Percentiles rank a stretch among this genome's conserved stretches.
Evolutionary conservation across 495 filamentous ascomycete genomes (phyloP).

Genomic region (Talaromyces borbonicus): DNA sequence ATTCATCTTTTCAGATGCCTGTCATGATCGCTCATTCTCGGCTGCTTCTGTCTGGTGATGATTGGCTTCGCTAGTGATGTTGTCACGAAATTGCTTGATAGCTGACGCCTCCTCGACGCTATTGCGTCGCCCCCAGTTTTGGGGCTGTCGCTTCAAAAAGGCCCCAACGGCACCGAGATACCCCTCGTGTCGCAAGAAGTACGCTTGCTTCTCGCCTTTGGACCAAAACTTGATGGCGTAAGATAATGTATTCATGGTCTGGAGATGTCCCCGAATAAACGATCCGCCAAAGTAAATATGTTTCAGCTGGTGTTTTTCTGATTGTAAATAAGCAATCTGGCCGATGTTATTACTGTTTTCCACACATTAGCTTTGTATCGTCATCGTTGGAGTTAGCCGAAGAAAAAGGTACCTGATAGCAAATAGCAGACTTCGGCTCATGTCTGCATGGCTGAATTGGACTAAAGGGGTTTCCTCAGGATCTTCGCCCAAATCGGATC

Average conservation of each 20-base stretch:
- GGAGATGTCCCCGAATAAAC: conserved; percentile 91
- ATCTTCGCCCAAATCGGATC: conserved; percentile 49
- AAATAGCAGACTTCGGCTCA: conserved; percentile 66
- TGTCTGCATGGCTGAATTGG: conserved; percentile 53
- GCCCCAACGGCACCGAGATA: conserved; percentile 95
- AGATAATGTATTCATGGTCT: conserved; percentile 93
- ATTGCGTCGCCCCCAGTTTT: conserved; percentile 81
- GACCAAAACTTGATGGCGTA: conserved; percentile 98
- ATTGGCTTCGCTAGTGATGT: background rate
- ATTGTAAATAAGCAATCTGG: conserved; percentile 92
- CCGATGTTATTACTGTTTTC: conserved; percentile 81
- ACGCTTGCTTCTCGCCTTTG: conserved; percentile 86
- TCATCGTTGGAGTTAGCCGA: background rate
- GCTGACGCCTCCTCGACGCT: conserved; percentile 47
- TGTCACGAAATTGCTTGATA: conserved; percentile 17
- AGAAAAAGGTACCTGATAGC: conserved; percentile 51
- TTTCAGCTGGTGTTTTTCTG: conserved; percentile 78
- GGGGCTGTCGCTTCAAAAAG: conserved; percentile 82
- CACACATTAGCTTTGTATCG: conserved; percentile 15
- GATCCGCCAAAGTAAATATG: conserved; percentile 96
- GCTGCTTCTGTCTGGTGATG: background rate
- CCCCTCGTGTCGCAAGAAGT: conserved; percentile 91
- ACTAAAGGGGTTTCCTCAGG: conserved; percentile 17
- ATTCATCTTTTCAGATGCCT: background rate
- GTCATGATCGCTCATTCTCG: background rate